Conservation (phyloP, 2,329 filamentous ascomycete species). For the Lachnellula willkommii region DNA sequence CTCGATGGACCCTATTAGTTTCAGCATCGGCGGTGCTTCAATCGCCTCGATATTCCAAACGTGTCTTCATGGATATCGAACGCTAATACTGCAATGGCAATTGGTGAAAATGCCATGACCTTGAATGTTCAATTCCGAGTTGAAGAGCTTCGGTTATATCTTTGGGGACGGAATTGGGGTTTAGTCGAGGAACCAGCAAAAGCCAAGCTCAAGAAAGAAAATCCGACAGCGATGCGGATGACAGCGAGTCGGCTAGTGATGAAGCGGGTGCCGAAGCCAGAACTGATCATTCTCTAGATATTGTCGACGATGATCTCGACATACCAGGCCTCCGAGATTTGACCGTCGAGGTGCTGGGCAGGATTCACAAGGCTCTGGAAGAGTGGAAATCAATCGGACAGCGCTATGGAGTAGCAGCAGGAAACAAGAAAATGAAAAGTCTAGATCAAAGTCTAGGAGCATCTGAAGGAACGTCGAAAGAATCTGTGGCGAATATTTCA, state of each 20-base stretch:
- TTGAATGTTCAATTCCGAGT: too few species aligned
- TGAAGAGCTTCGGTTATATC: too few species aligned
- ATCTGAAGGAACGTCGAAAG: background rate
- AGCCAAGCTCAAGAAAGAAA: background rate
- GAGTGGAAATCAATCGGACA: background rate
- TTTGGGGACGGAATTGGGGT: too few species aligned
- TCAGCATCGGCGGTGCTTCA: too few species aligned
- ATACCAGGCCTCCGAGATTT: background rate
- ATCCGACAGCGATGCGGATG: background rate
- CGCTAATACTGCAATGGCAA: too few species aligned
- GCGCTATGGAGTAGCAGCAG: background rate
- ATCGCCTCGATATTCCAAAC: too few species aligned
- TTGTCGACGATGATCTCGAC: background rate
- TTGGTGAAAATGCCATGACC: too few species aligned
- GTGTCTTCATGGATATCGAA: too few species aligned
- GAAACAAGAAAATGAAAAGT: background rate
- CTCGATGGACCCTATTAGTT: too few species aligned
- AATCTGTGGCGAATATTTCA: background rate
- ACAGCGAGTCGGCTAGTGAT: background rate
- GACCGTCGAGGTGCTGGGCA: background rate
- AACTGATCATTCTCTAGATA: background rate
- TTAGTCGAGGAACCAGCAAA: too few species aligned
- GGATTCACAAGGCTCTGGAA: background rate
- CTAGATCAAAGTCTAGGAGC: background rate
- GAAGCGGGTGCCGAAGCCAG: background rate